These are phyloP conservation scores for Benincasa hispida DNA, from an alignment of 306 rosid species.

Conservation along the genomic window DNA sequence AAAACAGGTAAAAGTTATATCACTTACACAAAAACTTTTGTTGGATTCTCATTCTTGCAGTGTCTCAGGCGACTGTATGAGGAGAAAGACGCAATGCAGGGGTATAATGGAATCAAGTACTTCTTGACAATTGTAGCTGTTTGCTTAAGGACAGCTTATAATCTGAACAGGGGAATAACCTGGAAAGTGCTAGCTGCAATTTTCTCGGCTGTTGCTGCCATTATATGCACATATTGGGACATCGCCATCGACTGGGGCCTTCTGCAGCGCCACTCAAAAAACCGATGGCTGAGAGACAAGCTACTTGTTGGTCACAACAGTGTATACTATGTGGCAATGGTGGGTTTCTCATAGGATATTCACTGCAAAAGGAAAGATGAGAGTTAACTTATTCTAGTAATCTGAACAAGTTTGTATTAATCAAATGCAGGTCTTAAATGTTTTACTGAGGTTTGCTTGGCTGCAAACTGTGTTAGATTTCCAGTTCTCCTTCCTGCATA, in stretches of 20 bases:
- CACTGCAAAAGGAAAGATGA: not conserved
- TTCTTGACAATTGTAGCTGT: conserved; percentile 52
- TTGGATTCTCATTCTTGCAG: conserved; percentile 13
- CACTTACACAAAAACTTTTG: not conserved
- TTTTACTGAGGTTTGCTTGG: conserved; percentile 68
- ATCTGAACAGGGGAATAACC: conserved; percentile 10
- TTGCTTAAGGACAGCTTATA: conserved; percentile 37
- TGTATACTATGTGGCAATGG: conserved; percentile 53
- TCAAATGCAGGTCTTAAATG: conserved; percentile 40
- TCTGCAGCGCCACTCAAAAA: conserved; percentile 37
- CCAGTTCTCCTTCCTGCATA: conserved; percentile 27
- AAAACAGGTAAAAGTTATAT: not conserved
- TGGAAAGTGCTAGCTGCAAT: conserved; percentile 33
- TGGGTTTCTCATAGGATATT: conserved; percentile 9
- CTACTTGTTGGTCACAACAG: conserved; percentile 33
- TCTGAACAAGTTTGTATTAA: not conserved
- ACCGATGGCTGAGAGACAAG: conserved; percentile 62
- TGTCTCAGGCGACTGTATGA: conserved; percentile 43
- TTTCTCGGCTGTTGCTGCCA: conserved; percentile 37
- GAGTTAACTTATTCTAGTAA: not conserved
- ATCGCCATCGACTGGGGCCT: conserved; percentile 66
- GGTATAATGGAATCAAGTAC: conserved; percentile 42
- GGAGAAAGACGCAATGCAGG: conserved; percentile 57
- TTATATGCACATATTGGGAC: conserved; percentile 53
- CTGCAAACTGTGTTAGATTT: conserved; percentile 40